Conservation (phyloP, 2,329 filamentous ascomycete genomes). For the Pseudopithomyces chartarum region DNA sequence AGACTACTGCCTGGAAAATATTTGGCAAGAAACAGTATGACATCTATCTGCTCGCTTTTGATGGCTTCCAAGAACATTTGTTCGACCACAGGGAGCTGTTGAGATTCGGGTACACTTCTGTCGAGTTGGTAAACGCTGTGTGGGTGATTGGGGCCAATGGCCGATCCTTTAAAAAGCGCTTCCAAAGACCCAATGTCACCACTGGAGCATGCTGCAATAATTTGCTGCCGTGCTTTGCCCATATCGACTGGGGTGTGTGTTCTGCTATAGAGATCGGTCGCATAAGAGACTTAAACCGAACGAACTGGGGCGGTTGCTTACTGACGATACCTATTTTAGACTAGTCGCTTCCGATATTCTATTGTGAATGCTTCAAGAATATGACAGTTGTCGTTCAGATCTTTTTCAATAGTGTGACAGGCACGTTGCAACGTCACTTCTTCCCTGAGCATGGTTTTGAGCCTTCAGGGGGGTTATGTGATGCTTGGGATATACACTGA, state of each 20-base stretch:
- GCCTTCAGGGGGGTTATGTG: too few species aligned
- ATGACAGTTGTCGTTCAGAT: too few species aligned
- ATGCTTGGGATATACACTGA: too few species aligned
- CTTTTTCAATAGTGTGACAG: too few species aligned
- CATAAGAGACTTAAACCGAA: too few species aligned
- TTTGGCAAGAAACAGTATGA: slow-evolving; percentile 5
- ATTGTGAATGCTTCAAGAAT: too few species aligned
- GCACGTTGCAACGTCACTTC: too few species aligned
- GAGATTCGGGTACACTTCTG: neutral
- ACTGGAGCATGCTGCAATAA: slow-evolving; percentile 6
- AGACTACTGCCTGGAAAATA: slow-evolving; percentile 2
- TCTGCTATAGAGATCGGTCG: too few species aligned
- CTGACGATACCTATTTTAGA: too few species aligned
- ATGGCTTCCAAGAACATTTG: slow-evolving; percentile 7
- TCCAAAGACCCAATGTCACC: slow-evolving; percentile 7
- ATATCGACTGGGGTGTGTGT: neutral
- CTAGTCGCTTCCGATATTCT: too few species aligned
- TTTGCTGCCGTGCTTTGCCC: neutral
- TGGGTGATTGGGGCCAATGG: slow-evolving; percentile 4
- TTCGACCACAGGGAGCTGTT: slow-evolving; percentile 1
- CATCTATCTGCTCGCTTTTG: neutral
- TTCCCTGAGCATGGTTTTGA: too few species aligned
- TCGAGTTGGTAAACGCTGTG: slow-evolving; percentile 4
- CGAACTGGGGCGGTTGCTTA: too few species aligned
- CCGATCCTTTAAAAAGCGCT: neutral